Evolutionary conservation across 192 early-diverging fungal species (phyloP), one percentile per base, ranked within the genome.

Genomic region (Rhizophlyctis rosea): DNA sequence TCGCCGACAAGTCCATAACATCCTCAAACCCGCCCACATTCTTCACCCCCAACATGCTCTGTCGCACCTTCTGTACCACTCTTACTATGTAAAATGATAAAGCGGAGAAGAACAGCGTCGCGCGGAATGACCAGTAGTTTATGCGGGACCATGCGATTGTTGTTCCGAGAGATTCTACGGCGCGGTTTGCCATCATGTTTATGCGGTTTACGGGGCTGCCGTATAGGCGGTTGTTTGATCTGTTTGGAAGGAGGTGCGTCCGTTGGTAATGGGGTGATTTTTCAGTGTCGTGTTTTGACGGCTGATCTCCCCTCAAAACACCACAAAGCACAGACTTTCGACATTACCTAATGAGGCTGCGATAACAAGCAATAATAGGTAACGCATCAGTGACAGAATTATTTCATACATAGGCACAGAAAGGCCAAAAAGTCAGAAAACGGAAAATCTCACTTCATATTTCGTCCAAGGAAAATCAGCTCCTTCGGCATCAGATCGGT

Each of bases 161-260:
- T 3, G 49, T 29, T 28, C 79, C 69, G 0, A 80, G 62, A 47
- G 82, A 83, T 61, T 69, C 56, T 32, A 88, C 80, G 14, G 94
- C 94, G 72, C 84, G 91, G 34, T 84, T 72, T 2, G 90, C 91
- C 81, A 93, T 93, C 4, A 92, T 70, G 59, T 88, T 90, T 60
- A 93, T 87, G 11, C 93, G 81, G 65, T 97, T 91, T 18, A 97
- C 92, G 0, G 92, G 92, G 14, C 83, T 89, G 11, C 91, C 91
- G 34, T 92, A 69, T 16, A 75, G 68, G 68, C 90, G 91, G 76
- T 97, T 96, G 61, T 90, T 88, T n/a, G 91, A 83, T 1, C 90
- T 34, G 39, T 13, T 44, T 44, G 18, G n/a, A n/a, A n/a, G n/a
- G n/a, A n/a, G n/a, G n/a, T n/a, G n/a, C n/a, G 39, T 7, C 39